phyloP scores from a whole-genome alignment of 2,329 filamentous ascomycete species.

The Colletotrichum sp. region DNA sequence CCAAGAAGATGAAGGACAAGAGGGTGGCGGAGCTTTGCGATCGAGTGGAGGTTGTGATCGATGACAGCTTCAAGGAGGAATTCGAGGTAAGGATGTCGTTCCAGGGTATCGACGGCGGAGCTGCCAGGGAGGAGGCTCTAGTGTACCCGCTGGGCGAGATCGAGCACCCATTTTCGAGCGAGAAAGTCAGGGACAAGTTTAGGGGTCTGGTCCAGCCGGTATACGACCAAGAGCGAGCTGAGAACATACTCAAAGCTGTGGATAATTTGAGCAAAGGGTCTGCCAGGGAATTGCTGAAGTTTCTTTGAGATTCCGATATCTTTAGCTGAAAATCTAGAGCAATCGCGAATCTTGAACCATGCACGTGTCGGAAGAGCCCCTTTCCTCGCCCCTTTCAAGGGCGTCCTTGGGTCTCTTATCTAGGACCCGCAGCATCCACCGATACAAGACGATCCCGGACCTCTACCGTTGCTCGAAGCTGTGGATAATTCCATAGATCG shows the following conservation, averaged over 20 bases:
- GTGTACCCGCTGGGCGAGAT: conserved; percentile 25
- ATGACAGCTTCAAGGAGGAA: conserved; percentile 9
- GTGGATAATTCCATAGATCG: not conserved
- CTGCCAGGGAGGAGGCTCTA: conserved; percentile 14
- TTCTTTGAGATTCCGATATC: not conserved
- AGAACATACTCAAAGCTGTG: not conserved
- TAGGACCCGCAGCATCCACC: not conserved
- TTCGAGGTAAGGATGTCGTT: conserved; percentile 3
- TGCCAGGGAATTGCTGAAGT: not conserved
- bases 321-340: not conserved
- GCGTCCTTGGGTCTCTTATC: not conserved
- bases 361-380: not conserved
- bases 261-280: not conserved
- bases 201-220: conserved; percentile 23
- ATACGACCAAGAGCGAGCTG: not conserved
- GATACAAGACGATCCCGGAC: not conserved
- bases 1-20: conserved; percentile 21
- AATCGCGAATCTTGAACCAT: not conserved
- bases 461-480: not conserved
- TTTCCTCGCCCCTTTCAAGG: not conserved
- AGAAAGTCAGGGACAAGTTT: conserved; percentile 26
- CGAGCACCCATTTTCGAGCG: conserved; percentile 24
- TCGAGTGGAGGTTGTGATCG: conserved; percentile 20
- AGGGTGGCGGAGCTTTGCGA: conserved; percentile 23
- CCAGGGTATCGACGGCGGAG: conserved; percentile 20